A percentile compares a stretch with the other conserved stretches of the same genome.
These are phyloP conservation scores for Kwoniella newhampshirensis DNA, from an alignment of 768 basidiomycete species.

Conservation along the genomic window DNA sequence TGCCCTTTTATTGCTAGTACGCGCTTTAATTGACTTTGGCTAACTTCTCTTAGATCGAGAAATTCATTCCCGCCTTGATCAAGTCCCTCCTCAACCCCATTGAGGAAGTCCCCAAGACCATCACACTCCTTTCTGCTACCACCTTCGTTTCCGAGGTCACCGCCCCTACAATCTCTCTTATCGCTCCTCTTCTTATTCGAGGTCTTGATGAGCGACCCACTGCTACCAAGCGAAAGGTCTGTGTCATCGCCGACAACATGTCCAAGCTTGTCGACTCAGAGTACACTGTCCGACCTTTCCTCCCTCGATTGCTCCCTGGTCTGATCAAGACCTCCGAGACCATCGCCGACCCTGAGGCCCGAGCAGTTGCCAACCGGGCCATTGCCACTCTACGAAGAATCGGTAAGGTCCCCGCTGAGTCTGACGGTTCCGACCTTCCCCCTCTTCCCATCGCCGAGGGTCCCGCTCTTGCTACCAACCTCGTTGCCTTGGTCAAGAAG, in stretches of 20 bases:
- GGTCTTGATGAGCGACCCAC: conserved; percentile 93
- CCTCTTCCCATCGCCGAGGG: conserved; percentile 76
- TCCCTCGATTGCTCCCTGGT: conserved; percentile 91
- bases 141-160: conserved; percentile 99
- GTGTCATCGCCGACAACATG: conserved; percentile 98
- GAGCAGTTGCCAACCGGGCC: conserved; percentile 83
- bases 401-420: conserved; percentile 76
- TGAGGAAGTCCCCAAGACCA: conserved; percentile 96
- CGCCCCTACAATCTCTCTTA: conserved; percentile 91
- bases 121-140: conserved; percentile 91
- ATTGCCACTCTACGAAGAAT: conserved; percentile 94
- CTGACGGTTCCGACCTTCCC: conserved; percentile 88
- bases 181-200: conserved; percentile 93
- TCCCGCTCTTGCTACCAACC: conserved; percentile 64
- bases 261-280: conserved; percentile 94
- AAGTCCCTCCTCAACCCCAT: conserved; percentile 98
- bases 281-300: conserved; percentile 91
- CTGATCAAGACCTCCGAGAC: conserved; percentile 91
- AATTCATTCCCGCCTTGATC: conserved; percentile 88
- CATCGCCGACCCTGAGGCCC: conserved; percentile 98
- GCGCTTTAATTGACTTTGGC: conserved; percentile 56
- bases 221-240: conserved; percentile 94
- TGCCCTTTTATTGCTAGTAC: conserved; percentile 53
- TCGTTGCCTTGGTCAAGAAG: conserved; percentile 83
- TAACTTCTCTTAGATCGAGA: conserved; percentile 57